phyloP scores from a whole-genome alignment of 768 basidiomycete species.

The Pseudohyphozyma bogoriensis region DNA sequence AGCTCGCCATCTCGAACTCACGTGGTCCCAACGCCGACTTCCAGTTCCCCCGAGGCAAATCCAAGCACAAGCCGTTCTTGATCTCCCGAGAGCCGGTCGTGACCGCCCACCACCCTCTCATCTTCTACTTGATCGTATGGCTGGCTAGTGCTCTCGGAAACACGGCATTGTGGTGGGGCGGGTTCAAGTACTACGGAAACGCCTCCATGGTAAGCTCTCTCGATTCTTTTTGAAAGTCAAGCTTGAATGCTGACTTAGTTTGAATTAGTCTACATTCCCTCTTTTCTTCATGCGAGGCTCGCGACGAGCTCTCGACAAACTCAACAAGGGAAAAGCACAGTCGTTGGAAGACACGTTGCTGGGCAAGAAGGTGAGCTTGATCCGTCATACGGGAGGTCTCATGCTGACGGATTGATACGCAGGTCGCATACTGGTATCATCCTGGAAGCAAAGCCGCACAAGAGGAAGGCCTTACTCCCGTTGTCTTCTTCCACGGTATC shows the following conservation, averaged over 20 bases:
- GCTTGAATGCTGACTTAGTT: neutral
- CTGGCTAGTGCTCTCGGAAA: neutral
- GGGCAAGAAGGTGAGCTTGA: neutral
- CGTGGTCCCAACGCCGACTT: slow-evolving; percentile 7
- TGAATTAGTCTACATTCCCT: slow-evolving; percentile 16
- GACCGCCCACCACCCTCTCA: slow-evolving; percentile 12
- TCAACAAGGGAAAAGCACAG: slow-evolving; percentile 2
- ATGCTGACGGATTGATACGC: too few relatives aligned
- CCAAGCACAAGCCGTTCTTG: slow-evolving; percentile 6
- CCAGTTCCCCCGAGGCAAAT: slow-evolving; percentile 5
- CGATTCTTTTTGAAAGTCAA: neutral
- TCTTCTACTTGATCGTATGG: slow-evolving; percentile 17
- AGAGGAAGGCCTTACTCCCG: neutral
- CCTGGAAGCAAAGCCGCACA: neutral
- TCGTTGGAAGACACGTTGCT: slow-evolving; percentile 8
- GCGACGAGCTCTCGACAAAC: slow-evolving; percentile 10
- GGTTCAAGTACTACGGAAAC: slow-evolving; percentile 24
- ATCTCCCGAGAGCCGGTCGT: slow-evolving; percentile 7
- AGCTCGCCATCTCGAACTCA: slow-evolving; percentile 11
- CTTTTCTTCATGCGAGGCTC: slow-evolving; percentile 13
- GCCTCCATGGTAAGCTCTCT: neutral
- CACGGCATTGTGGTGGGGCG: slow-evolving; percentile 2
- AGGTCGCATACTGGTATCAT: slow-evolving; percentile 3
- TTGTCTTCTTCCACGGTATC: slow-evolving; percentile 24
- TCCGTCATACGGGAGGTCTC: neutral